A percentile compares a stretch with the other conserved stretches of the same genome.
These are phyloP conservation scores for Chlamydomonas sp. DNA, from an alignment of 139 green algal species.

Conservation along the genomic window DNA sequence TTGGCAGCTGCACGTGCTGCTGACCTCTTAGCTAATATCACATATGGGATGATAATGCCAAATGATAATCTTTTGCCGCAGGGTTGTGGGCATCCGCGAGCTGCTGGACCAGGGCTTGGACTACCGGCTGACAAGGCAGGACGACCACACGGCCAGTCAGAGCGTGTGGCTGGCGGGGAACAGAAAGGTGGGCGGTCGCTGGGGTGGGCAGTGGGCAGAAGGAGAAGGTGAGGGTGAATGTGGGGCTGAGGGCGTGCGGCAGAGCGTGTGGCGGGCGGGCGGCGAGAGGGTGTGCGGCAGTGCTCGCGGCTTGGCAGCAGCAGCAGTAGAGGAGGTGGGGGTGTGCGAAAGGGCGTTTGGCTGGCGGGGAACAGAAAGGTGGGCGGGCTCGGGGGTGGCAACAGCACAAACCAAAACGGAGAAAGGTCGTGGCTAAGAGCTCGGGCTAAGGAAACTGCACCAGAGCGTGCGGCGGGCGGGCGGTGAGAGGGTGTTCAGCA, in stretches of 20 bases:
- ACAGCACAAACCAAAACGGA: too few relatives aligned
- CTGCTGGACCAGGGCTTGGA: neutral
- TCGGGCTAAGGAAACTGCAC: neutral
- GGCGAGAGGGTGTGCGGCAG: neutral
- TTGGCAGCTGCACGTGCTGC: too few relatives aligned
- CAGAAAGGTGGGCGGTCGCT: neutral
- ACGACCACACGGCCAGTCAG: neutral
- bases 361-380: neutral
- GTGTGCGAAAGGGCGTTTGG: neutral
- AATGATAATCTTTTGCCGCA: too few relatives aligned
- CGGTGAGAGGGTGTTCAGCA: neutral
- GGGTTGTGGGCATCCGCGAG: conserved; percentile 11
- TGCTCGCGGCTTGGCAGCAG: neutral
- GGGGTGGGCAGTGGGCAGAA: too few relatives aligned
- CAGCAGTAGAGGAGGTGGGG: neutral
- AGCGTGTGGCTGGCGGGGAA: neutral
- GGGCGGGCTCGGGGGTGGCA: neutral
- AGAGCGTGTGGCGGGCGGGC: neutral
- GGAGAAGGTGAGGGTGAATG: neutral
- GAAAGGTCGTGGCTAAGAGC: neutral
- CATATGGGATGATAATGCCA: too few relatives aligned
- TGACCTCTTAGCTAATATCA: too few relatives aligned
- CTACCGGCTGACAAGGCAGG: neutral
- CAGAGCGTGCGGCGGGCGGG: neutral
- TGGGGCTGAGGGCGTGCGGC: neutral